phyloP scores from a whole-genome alignment of 495 filamentous ascomycete genomes.

The Oleoguttula mirabilis region DNA sequence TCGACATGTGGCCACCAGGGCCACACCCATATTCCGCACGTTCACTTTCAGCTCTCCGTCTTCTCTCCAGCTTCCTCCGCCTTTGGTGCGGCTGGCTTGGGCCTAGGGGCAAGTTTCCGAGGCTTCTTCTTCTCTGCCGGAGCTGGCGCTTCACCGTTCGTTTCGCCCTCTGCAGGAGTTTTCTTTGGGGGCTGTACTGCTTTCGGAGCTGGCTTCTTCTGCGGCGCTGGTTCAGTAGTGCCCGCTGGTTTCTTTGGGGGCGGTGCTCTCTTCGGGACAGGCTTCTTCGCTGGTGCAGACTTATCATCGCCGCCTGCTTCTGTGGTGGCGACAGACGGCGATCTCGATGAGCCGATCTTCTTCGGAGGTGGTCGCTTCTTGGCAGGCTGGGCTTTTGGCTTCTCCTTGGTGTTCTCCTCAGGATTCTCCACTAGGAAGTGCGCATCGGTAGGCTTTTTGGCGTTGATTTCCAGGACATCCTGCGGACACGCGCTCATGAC shows the following conservation, averaged over 20 bases:
- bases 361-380: slow-evolving; percentile 2
- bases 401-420: slow-evolving; percentile 1
- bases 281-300: neutral
- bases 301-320: slow-evolving; percentile 31
- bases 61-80: no score
- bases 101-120: neutral
- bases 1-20: no score
- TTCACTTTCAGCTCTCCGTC: no score
- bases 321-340: slow-evolving; percentile 44
- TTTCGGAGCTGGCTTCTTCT: neutral
- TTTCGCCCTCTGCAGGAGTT: neutral
- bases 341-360: slow-evolving; percentile 26
- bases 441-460: slow-evolving; percentile 27
- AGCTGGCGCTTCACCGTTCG: neutral
- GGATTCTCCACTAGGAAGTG: slow-evolving; percentile 27
- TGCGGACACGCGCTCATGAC: slow-evolving; percentile 35
- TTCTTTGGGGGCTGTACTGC: neutral
- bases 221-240: neutral
- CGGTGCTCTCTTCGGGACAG: neutral
- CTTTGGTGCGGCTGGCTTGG: neutral
- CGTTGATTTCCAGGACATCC: slow-evolving; percentile 29
- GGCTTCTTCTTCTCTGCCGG: slow-evolving; percentile 3
- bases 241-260: neutral
- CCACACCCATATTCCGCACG: no score
- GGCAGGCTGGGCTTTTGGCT: neutral